Base-by-base conservation (phyloP, 163 green algal genomes). In the Scenedesmus sp. region DNA sequence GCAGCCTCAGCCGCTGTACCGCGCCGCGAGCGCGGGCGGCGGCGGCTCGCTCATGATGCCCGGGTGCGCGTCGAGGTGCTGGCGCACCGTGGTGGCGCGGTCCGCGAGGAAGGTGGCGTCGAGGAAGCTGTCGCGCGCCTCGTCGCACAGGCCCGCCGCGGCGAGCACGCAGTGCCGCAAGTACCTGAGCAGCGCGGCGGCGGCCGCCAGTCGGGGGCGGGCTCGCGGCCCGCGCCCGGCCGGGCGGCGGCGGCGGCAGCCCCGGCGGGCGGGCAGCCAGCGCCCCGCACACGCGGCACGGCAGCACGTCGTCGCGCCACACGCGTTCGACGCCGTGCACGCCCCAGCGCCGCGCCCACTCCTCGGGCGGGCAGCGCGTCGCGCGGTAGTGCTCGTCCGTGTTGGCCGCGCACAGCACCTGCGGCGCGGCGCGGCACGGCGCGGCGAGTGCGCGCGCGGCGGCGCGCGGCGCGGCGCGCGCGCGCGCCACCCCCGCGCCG, bases 141-240 rank as follows among this genome's bases (percentile, higher is more conserved):
- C 80, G 1, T 73, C 34, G 18, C 91, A 88, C 33, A 97, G 82
- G 20, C 69, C 83, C 75, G 86, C 62, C 0, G 95, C 92, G 22
- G 94, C 92, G 60, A 97, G 75, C 24, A 93, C 85, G 78, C 94
- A 98, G 86, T 98, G 95, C 3, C 95, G 86, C 53, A 97, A 64
- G 77, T 98, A 98, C n/a, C n/a, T n/a, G n/a, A n/a, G n/a, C n/a
- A n/a, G n/a, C n/a, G n/a, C n/a, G n/a, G n/a, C n/a, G n/a, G n/a
- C n/a, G n/a, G n/a, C n/a, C n/a, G n/a, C n/a, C n/a, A n/a, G n/a
- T n/a, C n/a, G n/a, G n/a, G n/a, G n/a, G n/a, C n/a, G n/a, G n/a
- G n/a, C n/a, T n/a, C n/a, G n/a, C n/a, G n/a, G n/a, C n/a, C n/a
- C n/a, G n/a, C n/a, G n/a, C n/a, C n/a, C n/a, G n/a, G n/a, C n/a